Base-by-base conservation (phyloP, 345 rosid species). In the Populus tremula region DNA sequence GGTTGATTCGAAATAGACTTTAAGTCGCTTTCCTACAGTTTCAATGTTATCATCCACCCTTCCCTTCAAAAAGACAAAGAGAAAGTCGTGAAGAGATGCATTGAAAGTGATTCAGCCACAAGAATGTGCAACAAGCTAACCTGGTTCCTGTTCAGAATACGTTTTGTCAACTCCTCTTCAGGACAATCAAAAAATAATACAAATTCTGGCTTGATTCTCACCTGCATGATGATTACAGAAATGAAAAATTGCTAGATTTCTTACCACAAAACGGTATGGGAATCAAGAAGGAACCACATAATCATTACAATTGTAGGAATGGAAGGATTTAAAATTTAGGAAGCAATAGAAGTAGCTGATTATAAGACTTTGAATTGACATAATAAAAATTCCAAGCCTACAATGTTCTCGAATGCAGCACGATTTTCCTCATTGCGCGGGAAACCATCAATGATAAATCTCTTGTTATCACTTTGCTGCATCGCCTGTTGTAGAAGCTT, bases 361-460 rank as follows among this genome's bases (percentile, higher is more conserved):
- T 47, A 35, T 67, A 8, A 33, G 8, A 67, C 20, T 18, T 35
- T 36, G 70, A 67, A 47, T 47, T 47, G 5, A 47, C 21, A 29
- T 6, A 49, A 31, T 14, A 38, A 45, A 31, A 43, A 25, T 27
- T 29, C 14, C 41, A 35, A 47, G 25, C 93, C 91, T 86, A 89
- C 96, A 73, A 86, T 87, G 71, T 59, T 84, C 83, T 91, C 96
- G 79, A 92, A 92, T 63, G 89, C 91, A 1, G 87, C 86, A 27
- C 88, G 90, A 77, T 91, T 94, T 79, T 92, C 94, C 85, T 94
- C 93, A 74, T 94, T 88, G 20, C 96, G 89, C 78, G 97, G 98
- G 74, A 94, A 94, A 13, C 94, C 98, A 87, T 92, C 96, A 78
- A 92, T 89, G 36, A 94, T 86, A 67, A 91, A 90, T 74, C 86